Evolutionary conservation across 78 protist species (phyloP).

Genomic region (Bigelowiella natans): DNA sequence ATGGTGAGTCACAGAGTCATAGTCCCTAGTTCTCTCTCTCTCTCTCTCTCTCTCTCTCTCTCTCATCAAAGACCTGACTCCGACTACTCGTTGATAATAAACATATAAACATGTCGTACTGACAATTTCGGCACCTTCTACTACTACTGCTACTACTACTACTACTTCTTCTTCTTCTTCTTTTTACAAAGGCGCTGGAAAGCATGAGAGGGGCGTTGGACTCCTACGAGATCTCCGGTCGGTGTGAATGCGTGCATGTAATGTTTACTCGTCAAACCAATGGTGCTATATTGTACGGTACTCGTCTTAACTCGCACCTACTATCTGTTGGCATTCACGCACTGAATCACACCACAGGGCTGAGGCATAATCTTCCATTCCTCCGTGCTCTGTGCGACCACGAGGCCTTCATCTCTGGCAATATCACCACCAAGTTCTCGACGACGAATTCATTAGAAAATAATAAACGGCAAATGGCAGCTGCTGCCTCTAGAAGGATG

Average conservation of each 20-base stretch:
- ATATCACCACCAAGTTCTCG: no score
- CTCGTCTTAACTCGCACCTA: no score
- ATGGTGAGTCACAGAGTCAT: background rate
- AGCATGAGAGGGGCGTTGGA: conserved; percentile 70
- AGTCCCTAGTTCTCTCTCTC: background rate
- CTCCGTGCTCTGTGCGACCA: conserved; percentile 67
- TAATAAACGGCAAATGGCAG: no score
- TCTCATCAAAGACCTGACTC: no score
- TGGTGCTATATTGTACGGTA: background rate
- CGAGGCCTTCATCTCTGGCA: conserved; percentile 56
- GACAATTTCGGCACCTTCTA: background rate
- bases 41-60: no score
- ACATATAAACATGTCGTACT: background rate
- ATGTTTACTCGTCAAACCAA: conserved; percentile 33
- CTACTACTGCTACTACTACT: no score
- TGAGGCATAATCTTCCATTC: conserved; percentile 76
- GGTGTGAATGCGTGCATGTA: no score
- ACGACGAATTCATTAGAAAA: no score
- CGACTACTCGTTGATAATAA: no score
- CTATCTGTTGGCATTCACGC: background rate
- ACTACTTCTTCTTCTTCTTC: no score
- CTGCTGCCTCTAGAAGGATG: no score
- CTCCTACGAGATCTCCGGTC: conserved; percentile 52
- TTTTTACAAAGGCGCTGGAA: conserved; percentile 18
- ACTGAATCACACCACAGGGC: conserved; percentile 24